Conservation (phyloP, 192 early-diverging fungal species). For the Spizellomyces sp. region DNA sequence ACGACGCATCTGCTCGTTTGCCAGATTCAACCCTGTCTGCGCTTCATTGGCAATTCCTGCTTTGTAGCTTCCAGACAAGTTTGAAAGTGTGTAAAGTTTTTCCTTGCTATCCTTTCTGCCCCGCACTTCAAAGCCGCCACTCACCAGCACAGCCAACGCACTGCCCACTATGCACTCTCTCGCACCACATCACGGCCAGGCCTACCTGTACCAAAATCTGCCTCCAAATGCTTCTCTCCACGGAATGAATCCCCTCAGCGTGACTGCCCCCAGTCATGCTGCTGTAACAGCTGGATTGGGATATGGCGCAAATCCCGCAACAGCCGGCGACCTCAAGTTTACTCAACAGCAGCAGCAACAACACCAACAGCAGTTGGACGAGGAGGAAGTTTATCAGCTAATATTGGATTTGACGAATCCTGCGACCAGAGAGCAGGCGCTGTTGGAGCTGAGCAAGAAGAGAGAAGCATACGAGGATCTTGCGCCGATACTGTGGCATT, state of each 20-base stretch:
- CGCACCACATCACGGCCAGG: constrained; percentile 19
- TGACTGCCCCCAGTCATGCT: not conserved
- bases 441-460: constrained; percentile 91
- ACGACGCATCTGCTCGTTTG: no score
- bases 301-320: not conserved
- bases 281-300: constrained; percentile 4
- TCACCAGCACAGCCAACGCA: no score
- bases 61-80: no score
- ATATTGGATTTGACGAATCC: constrained; percentile 84
- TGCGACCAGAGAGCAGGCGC: constrained; percentile 77
- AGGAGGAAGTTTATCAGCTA: constrained; percentile 86
- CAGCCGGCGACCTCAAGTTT: constrained; percentile 15
- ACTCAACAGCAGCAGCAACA: constrained; percentile 32
- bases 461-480: constrained; percentile 94
- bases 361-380: constrained; percentile 41
- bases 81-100: no score
- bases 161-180: constrained; percentile 14
- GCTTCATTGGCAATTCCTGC: no score
- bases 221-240: constrained; percentile 21
- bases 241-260: constrained; percentile 11
- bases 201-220: constrained; percentile 30
- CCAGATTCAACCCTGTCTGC: no score
- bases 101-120: no score
- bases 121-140: no score
- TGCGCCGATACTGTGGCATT: constrained; percentile 97